These are phyloP conservation scores for Oropetium thomaeum DNA, from an alignment of 176 grass and related monocot genomes.

Conservation along the genomic window DNA sequence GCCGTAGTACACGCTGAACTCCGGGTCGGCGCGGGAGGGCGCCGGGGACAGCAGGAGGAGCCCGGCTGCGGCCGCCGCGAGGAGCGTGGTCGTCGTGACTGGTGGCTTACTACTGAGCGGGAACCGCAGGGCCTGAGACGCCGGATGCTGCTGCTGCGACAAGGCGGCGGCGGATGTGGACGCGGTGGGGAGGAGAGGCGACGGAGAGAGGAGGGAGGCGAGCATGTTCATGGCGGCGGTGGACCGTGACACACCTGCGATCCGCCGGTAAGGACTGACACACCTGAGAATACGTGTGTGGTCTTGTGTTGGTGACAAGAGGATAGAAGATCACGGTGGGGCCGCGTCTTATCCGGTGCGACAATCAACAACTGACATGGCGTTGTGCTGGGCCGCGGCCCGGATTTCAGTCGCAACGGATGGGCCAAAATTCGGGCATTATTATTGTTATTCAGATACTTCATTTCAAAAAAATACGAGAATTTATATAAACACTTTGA, in stretches of 20 bases:
- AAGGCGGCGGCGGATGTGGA: background rate
- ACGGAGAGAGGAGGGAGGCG: slow-evolving; percentile 35
- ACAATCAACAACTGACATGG: no score
- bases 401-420: no score
- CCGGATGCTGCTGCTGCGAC: background rate
- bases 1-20: slow-evolving; percentile 68
- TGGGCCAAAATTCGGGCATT: no score
- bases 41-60: slow-evolving; percentile 28
- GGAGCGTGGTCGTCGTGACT: slow-evolving; percentile 37
- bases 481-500: no score
- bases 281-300: slow-evolving; percentile 5
- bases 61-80: slow-evolving; percentile 43
- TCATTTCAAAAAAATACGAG: no score
- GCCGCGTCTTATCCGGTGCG: slow-evolving; percentile 35
- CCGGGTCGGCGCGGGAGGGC: slow-evolving; percentile 22
- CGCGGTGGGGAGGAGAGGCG: slow-evolving; percentile 36
- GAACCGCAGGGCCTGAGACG: background rate
- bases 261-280: background rate
- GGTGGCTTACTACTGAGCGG: background rate
- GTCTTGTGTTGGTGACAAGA: slow-evolving; percentile 2
- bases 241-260: slow-evolving; percentile 1
- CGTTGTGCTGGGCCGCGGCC: no score
- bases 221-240: slow-evolving; percentile 48
- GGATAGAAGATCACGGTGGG: slow-evolving; percentile 22
- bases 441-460: no score